phyloP scores from a whole-genome alignment of 208 protist genomes.

The Angomonas ambiguus region DNA sequence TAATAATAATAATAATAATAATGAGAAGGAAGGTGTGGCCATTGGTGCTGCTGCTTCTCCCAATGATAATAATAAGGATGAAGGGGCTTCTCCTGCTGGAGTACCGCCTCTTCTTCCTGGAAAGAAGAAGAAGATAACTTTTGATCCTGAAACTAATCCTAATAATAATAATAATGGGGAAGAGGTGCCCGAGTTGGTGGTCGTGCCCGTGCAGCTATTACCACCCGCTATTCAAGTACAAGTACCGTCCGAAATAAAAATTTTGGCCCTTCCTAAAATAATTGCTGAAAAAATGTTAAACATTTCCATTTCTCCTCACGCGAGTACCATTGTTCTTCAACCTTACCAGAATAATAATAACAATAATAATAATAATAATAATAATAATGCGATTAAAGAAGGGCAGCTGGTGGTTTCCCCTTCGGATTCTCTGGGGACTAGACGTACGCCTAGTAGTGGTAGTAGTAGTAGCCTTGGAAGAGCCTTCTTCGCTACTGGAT shows the following conservation, averaged over 20 bases:
- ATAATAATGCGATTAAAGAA: constrained; percentile 3
- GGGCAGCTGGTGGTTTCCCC: neutral
- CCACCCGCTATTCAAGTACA: constrained; percentile 16
- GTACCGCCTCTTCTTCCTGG: too few species aligned
- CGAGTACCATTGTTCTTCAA: neutral
- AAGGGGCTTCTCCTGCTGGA: too few species aligned
- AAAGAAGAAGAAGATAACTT: too few species aligned
- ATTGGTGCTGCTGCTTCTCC: too few species aligned
- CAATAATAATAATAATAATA: constrained; percentile 5
- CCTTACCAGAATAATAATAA: neutral
- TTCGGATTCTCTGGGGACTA: neutral
- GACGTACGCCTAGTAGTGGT: neutral
- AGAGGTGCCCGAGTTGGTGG: constrained; percentile 19
- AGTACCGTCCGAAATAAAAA: constrained; percentile 18
- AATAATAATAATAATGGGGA: too few species aligned
- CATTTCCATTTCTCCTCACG: neutral
- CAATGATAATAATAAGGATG: too few species aligned
- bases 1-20: neutral
- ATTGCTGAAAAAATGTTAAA: neutral
- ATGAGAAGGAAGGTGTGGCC: neutral
- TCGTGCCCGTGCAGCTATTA: constrained; percentile 21
- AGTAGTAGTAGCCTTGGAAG: neutral
- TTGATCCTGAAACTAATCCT: too few species aligned
- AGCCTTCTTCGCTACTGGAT: neutral
- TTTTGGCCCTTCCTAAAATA: constrained; percentile 21